A percentile compares a stretch with the other conserved stretches of the same genome.
These are phyloP conservation scores for Trichoderma aggressivum DNA, from an alignment of 2,329 filamentous ascomycete genomes.

Conservation along the genomic window DNA sequence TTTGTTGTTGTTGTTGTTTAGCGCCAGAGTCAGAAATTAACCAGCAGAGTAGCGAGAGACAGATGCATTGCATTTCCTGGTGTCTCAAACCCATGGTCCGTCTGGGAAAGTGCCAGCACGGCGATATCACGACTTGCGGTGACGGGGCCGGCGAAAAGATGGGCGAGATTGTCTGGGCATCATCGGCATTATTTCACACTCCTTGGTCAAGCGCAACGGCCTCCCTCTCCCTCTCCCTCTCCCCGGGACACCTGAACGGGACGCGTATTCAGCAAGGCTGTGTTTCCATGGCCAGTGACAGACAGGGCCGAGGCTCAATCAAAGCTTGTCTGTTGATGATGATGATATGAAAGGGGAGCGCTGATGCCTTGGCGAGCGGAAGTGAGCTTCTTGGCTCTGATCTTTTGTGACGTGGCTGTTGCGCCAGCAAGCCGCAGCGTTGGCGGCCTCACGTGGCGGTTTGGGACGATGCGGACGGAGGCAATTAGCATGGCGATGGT, in stretches of 20 bases:
- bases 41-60: conserved; percentile 9
- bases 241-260: background rate
- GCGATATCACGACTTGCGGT: background rate
- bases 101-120: background rate
- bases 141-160: background rate
- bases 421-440: background rate
- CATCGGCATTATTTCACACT: background rate
- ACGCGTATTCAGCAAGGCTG: conserved; percentile 9
- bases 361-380: background rate
- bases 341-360: background rate
- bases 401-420: background rate
- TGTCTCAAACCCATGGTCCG: background rate
- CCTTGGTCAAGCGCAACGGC: background rate
- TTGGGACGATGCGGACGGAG: background rate
- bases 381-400: background rate
- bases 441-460: conserved; percentile 16
- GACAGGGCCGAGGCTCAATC: background rate
- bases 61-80: conserved; percentile 4
- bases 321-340: background rate
- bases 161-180: background rate
- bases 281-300: background rate
- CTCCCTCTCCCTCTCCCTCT: background rate
- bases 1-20: no score
- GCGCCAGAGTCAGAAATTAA: conserved; percentile 8
- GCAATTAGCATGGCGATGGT: background rate